Evolutionary conservation across 2,329 filamentous ascomycete species (phyloP), one percentile per base, ranked within the genome.

Genomic region (Blastomyces percursus): DNA sequence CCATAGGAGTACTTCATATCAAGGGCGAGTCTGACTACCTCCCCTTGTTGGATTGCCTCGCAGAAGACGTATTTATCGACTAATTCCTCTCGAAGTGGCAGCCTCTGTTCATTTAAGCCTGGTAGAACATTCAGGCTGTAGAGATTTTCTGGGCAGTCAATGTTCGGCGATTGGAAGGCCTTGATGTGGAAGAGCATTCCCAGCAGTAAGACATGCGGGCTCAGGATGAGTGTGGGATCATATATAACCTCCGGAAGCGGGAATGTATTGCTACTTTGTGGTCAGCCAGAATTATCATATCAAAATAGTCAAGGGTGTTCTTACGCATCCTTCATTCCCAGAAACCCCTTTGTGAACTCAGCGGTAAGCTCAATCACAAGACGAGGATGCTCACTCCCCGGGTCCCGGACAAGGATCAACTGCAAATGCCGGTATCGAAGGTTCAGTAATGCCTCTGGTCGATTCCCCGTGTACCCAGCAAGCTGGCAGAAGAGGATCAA

Each of bases 241-340:
- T 68, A 67, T 61, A 69, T 57, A 14, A 69, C 63, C 55, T 69
- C 63, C 8, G 64, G 66, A 38, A 69, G 62, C 57, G 61, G 30
- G 64, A 69, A 69, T 11, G 63, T 69, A 21, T 62, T 69, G 44
- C 67, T 67, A n/a, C n/a, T n/a, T n/a, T n/a, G n/a, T n/a, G n/a
- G n/a, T n/a, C n/a, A n/a, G n/a, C n/a, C n/a, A n/a, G n/a, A n/a
- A n/a, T n/a, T n/a, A n/a, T n/a, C n/a, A n/a, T n/a, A n/a, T n/a
- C n/a, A n/a, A n/a, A n/a, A n/a, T n/a, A n/a, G n/a, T n/a, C 27
- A 48, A 59, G 32, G 56, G 30, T 11, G 14, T 35, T 27, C 62
- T 16, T 66, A 66, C 62, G 52, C 38, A 64, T 66, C 59, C 16
- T 64, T 65, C 50, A 64, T 54, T 51, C 62, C 64, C 44, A 66